Evolutionary conservation across 805 yeast species (phyloP), one percentile per base, ranked within the genome.

Genomic region (Barnettozyma pratensis): DNA sequence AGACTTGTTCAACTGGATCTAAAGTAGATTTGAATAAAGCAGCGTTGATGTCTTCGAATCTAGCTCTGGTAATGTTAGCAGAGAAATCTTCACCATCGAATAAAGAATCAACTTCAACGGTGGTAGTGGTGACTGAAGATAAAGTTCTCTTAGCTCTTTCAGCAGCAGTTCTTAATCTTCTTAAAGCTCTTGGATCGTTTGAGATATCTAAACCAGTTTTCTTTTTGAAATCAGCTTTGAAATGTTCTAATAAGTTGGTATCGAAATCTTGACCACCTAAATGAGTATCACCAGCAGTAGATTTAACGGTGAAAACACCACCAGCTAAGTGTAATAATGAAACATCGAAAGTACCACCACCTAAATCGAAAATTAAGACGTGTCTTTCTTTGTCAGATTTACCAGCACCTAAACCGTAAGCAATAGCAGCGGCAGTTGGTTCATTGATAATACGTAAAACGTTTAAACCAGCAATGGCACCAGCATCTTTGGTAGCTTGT

Each of bases 251-350:
- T 70, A 92, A 80, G 85, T 91, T 87, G 80, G 90, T 85, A 77
- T 91, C 98, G 74, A 91, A 91, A 77, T 91, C 98, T 81, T 91
- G 96, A 82, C 98, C 98, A 83, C 98, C 98, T 77, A 91, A 85
- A 77, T 91, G 98, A 63, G 98, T 91, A 79, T 91, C 97, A 88
- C 98, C 98, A 65, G 97, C 96, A 61, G 97, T 90, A 60, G 97
- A 90, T 80, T 90, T 90, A 64, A 90, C 97, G 71, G 90, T 92
- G 80, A 90, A 90, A 65, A 90, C 88, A 76, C 97, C 97, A 68
- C 90, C 97, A 68, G 89, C 96, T 67, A 90, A 87, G 70, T 91
- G 83, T 69, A 90, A 79, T 57, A 90, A 79, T 45, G 97, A 91
- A 49, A 90, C 97, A 87, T 90, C 97, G 77, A 90, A 90, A 69